Evolutionary conservation across 2,329 filamentous ascomycete genomes (phyloP), one percentile per base, ranked within the genome.

Genomic region (Ascochyta clinopodiicola): DNA sequence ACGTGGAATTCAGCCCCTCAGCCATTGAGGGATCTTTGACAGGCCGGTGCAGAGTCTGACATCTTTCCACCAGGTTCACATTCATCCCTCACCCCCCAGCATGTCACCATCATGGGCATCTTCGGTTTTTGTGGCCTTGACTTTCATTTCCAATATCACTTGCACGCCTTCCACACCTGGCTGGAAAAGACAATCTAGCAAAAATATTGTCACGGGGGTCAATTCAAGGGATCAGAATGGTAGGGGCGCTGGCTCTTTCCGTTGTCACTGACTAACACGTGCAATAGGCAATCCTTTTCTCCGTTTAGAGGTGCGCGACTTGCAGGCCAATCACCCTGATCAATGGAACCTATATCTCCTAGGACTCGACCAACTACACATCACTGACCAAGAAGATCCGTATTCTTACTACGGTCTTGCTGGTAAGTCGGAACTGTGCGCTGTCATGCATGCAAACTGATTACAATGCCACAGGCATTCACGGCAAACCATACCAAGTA

Each of bases 381-480:
- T 79, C 49, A 82, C 82, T 24, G 78, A 88, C 53, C 88, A 92
- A 73, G 78, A 80, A 19, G 78, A 85, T 45, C 80, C 83, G 38
- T 79, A 88, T 22, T 95, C 91, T 25, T 95, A 85, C 78, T 96
- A 91, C 74, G 85, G 90, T 62, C 84, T 96, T 64, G 84, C 89
- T 56, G 90, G 91, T 90, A 74, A 35, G 70, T 36, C n/a, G n/a
- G 2, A 15, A 2, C 0, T 19, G 44, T 2, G 2, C 6, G 2
- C 0, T 6, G 13, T 2, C 10, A 10, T 4, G 4, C 5, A 12
- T 15, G 7, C 4, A n/a, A 17, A 6, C 13, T 27, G 8, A 24
- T 19, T 6, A 8, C 8, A 7, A 12, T 21, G 12, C 1, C 21
- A 8, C 22, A 75, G 71, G 68, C 4, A 74, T 75, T n/a, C 72